Conservation (phyloP, 176 grass and related monocot species). For the Aegilops sharonensis region DNA sequence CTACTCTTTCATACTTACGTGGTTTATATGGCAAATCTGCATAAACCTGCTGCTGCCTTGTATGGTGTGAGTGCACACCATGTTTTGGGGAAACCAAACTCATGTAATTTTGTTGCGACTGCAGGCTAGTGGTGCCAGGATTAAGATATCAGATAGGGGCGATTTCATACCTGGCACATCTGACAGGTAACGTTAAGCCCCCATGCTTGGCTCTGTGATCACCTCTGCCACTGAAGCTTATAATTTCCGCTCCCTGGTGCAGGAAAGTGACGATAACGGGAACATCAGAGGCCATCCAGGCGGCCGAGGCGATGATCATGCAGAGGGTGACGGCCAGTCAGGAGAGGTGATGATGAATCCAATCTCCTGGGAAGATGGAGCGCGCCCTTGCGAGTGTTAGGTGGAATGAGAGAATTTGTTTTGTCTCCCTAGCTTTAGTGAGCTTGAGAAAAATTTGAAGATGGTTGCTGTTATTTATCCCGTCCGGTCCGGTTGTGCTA, state of each 20-base stretch:
- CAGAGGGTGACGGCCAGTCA: conserved; percentile 86
- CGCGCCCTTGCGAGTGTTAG: background rate
- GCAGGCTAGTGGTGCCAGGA: conserved; percentile 94
- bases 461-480: conserved; percentile 28
- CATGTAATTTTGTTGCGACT: conserved; percentile 10
- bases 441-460: conserved; percentile 23
- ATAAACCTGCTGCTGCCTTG: background rate
- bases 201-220: background rate
- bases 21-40: background rate
- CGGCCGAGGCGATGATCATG: conserved; percentile 87
- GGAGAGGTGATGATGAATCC: conserved; percentile 46
- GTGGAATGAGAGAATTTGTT: conserved; percentile 6
- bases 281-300: conserved; percentile 67
- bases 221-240: background rate
- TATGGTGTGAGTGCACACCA: background rate
- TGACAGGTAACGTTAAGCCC: conserved; percentile 49
- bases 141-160: conserved; percentile 99
- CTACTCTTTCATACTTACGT: background rate
- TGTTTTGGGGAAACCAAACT: background rate
- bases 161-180: conserved; percentile 88
- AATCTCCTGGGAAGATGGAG: background rate
- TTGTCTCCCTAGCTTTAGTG: conserved; percentile 10
- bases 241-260: background rate
- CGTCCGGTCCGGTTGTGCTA: conserved; percentile 8
- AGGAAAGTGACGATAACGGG: conserved; percentile 99